A percentile compares a stretch with the other conserved stretches of the same genome.
Evolutionary conservation across 208 protist genomes (phyloP).

Genomic region (Leptomonas pyrrhocoris): DNA sequence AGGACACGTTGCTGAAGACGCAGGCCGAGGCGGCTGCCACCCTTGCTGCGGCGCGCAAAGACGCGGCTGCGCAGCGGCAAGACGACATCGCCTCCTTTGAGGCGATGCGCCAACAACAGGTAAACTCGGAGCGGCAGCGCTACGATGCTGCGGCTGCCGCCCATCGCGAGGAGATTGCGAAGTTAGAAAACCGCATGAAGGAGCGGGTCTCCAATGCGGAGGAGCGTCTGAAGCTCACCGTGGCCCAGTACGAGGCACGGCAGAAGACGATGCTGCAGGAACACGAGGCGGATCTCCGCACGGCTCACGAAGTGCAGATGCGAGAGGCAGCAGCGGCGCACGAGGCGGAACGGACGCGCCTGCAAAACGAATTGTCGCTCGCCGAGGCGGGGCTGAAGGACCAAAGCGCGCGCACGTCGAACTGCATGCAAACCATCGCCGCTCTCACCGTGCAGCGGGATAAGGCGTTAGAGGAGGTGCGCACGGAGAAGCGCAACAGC

Average conservation of each 20-base stretch:
- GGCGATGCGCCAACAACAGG: constrained; percentile 22
- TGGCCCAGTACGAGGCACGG: constrained; percentile 24
- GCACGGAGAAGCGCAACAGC: constrained; percentile 29
- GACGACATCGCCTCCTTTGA: constrained; percentile 23
- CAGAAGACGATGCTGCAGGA: constrained; percentile 27
- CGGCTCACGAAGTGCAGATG: constrained; percentile 29
- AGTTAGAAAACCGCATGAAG: constrained; percentile 13
- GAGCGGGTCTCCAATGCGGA: constrained; percentile 17
- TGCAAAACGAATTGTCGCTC: constrained; percentile 8
- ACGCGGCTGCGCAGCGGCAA: constrained; percentile 18
- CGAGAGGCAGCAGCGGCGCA: constrained; percentile 18
- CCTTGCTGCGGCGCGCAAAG: constrained; percentile 19
- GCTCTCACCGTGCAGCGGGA: constrained; percentile 34
- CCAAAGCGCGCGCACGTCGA: constrained; percentile 7
- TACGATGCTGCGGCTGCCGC: constrained; percentile 28
- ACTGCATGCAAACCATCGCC: constrained; percentile 22
- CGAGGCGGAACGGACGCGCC: constrained; percentile 19
- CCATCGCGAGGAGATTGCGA: constrained; percentile 27
- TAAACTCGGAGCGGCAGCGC: constrained; percentile 26
- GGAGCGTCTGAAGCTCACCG: constrained; percentile 13
- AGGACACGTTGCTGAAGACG: constrained; percentile 20
- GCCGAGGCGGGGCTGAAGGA: constrained; percentile 24
- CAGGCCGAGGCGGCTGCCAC: constrained; percentile 22
- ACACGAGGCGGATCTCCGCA: constrained; percentile 19
- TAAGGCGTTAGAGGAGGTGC: constrained; percentile 25